Base-by-base conservation (phyloP, 2,329 filamentous ascomycete genomes). In the Calonectria pteridis region DNA sequence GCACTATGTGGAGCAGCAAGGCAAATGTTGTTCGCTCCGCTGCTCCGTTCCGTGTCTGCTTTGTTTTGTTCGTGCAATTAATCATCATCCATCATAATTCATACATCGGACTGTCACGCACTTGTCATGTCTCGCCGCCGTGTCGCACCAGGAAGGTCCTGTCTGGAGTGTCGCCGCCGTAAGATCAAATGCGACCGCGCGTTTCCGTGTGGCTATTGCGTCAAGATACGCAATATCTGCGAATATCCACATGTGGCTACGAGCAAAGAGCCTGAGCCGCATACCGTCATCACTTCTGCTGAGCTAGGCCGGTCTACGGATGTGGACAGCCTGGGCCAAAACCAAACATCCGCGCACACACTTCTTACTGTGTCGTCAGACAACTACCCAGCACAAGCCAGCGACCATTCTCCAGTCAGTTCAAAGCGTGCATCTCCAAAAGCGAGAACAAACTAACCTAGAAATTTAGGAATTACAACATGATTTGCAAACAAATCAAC, bases 131-230 rank as follows among this genome's bases (percentile, higher is more conserved):
- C 74, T 50, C 63, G 66, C 26, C 70, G 72, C 7, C 26, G 53
- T 11, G 69, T 69, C 59, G 51, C 71, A 6, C 29, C 75, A 18
- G 74, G 69, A 13, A 63, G 67, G 16, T 76, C 73, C 9, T 76
- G 71, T 35, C 43, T 74, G 6, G 75, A 75, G 46, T 77, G 75
- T 31, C 73, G 75, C 29, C 71, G 75, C 14, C 75, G 75, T 31
- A 77, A 77, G 50, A 75, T 77, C 40, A 75, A 63, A 64, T 77
- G 75, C 37, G 75, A 77, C 31, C 72, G 75, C 16, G 65, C 51
- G 5, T 33, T 71, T 2, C 73, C 75, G 11, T 77, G 75, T 31
- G 66, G 31, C 5, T 77, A 76, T 66, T 75, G 75, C 31, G 65
- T 71, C 37, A 68, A 63, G n/a, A 71, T 26, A 20, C 71, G 64